Evolutionary conservation across 345 rosid genomes (phyloP), one percentile per base, ranked within the genome.

Genomic region (Xanthoceras sorbifolium): DNA sequence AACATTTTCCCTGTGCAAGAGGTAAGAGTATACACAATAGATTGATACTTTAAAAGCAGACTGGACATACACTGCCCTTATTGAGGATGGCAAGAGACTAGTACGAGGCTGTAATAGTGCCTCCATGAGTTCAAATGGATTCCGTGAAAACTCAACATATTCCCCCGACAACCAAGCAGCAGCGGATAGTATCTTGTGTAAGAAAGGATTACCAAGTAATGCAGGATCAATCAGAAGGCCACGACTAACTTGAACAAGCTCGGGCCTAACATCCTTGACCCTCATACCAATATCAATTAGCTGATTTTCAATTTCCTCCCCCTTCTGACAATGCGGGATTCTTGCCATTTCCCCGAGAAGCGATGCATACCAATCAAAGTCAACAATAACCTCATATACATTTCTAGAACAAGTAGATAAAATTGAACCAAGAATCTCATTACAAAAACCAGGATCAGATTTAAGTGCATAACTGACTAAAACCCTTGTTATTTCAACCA

Each of bases 91-190:
- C 88, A 96, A 85, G 79, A 94, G 91, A 83, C 80, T 75, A 50
- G 92, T 89, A 11, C 98, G 97, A 80, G 99, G 99, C 70, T 93
- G 97, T 57, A 94, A 77, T 64, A 94, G 84, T 70, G 97, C 95
- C 82, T 94, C 97, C 73, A 91, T 76, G 52, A 94, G 86, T 81
- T 96, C 99, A 78, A 85, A 78, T 42, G 94, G 90, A 59, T 81
- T 84, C 76, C 84, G 90, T 25, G 86, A 88, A 76, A 87, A 91
- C 79, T 91, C 89, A 71, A 92, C 89, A 79, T 90, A 96, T 67
- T 94, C 98, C 55, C 98, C 99, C 11, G 92, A 91, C 7, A 88
- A 85, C 98, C 99, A 96, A 64, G 99, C 95, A 80, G 98, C 94
- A 75, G 98, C 97, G 15, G 92, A 92, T 81, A 94, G 80, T 76